A percentile compares a stretch with the other conserved stretches of the same genome.
phyloP scores from a whole-genome alignment of 2,329 filamentous ascomycete species.

The Magnaporthales sp. region DNA sequence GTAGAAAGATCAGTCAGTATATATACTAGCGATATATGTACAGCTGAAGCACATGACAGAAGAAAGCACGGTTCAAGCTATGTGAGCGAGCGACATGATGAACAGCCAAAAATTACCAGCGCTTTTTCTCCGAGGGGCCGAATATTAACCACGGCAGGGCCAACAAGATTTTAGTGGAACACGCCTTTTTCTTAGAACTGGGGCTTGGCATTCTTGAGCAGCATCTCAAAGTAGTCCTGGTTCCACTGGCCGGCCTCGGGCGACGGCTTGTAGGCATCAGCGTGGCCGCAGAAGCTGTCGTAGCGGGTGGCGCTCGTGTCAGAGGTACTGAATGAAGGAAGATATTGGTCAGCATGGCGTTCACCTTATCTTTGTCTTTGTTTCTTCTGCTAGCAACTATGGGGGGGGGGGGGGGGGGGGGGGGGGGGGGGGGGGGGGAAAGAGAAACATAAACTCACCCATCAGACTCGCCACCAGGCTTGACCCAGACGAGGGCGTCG shows the following conservation, averaged over 20 bases:
- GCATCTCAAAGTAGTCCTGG: slow-evolving; percentile 34
- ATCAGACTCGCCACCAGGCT: slow-evolving; percentile 49
- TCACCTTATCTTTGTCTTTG: neutral
- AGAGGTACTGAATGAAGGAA: slow-evolving; percentile 15
- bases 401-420: too few species aligned
- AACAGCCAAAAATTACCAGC: neutral
- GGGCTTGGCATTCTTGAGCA: slow-evolving; percentile 31
- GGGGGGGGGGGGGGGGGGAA: neutral
- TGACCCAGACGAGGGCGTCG: slow-evolving; percentile 60
- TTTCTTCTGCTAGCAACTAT: neutral
- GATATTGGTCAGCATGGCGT: neutral
- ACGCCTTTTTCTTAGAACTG: slow-evolving; percentile 14
- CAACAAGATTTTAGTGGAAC: neutral
- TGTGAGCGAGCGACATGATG: neutral
- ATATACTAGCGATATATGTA: slow-evolving; percentile 1
- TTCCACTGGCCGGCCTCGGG: slow-evolving; percentile 34
- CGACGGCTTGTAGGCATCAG: slow-evolving; percentile 28
- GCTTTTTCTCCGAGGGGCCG: neutral
- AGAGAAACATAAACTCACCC: slow-evolving; percentile 11
- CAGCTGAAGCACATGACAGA: neutral
- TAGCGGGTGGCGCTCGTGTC: slow-evolving; percentile 24
- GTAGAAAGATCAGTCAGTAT: neutral
- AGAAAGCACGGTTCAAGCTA: neutral
- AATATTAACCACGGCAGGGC: neutral
- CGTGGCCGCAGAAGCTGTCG: slow-evolving; percentile 28